Percentiles rank a stretch among this genome's conserved stretches.
phyloP scores from a whole-genome alignment of 495 filamentous ascomycete genomes.

The Penicillium steckii region DNA sequence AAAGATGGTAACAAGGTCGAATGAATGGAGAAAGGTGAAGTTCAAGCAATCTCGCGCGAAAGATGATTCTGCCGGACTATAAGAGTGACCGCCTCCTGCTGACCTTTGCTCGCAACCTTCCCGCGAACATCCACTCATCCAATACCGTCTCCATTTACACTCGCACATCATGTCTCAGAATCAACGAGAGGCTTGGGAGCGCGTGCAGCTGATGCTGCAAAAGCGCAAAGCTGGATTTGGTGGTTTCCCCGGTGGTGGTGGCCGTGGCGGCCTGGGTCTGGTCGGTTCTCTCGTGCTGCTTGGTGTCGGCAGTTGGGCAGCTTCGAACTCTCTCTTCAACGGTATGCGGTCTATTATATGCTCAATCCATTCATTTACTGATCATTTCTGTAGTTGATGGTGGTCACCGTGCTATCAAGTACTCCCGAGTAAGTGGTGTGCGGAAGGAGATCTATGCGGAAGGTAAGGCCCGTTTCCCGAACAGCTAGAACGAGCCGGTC shows the following conservation, averaged over 20 bases:
- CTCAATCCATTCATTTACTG: not conserved
- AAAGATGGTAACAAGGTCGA: conserved; percentile 11
- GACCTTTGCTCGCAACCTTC: conserved; percentile 24
- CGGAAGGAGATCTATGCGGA: conserved; percentile 94
- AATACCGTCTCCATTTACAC: conserved; percentile 9
- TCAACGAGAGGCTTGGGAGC: conserved; percentile 64
- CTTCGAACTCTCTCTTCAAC: conserved; percentile 94
- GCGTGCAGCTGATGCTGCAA: conserved; percentile 61
- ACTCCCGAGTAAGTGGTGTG: conserved; percentile 89
- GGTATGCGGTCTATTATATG: conserved; percentile 36
- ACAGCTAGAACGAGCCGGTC: conserved; percentile 9
- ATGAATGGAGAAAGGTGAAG: conserved; percentile 6
- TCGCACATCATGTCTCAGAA: conserved; percentile 52
- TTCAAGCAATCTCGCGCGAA: not conserved
- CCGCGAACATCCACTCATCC: conserved; percentile 24
- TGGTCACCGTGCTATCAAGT: conserved; percentile 99
- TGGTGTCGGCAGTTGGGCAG: conserved; percentile 60
- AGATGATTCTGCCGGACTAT: conserved; percentile 30
- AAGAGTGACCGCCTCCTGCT: conserved; percentile 11
- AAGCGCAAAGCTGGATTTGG: conserved; percentile 46
- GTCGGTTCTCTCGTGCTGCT: conserved; percentile 56
- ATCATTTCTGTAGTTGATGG: conserved; percentile 69
- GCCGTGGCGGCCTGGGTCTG: conserved; percentile 42
- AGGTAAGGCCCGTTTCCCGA: conserved; percentile 58
- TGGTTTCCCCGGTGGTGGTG: conserved; percentile 50